Conservation (phyloP, 306 rosid species). For the Gillenia trifoliata region DNA sequence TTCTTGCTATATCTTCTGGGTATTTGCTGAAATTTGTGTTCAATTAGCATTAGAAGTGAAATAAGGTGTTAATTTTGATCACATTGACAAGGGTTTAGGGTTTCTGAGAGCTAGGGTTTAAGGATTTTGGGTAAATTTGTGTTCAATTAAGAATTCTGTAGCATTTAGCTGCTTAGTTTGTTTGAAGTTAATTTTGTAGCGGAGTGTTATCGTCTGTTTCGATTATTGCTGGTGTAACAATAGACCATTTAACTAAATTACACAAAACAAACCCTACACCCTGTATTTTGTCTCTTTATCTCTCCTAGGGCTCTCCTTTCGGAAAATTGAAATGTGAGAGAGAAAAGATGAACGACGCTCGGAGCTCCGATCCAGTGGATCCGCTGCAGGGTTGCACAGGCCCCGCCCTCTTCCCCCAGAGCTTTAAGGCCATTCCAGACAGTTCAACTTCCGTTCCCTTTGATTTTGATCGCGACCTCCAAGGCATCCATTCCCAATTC, state of each 20-base stretch:
- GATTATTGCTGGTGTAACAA: no score
- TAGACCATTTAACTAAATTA: background rate
- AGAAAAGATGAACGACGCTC: slow-evolving; percentile 28
- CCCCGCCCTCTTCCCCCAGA: slow-evolving; percentile 43
- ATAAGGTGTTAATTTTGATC: background rate
- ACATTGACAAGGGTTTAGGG: background rate
- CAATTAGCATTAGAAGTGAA: background rate
- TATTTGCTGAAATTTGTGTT: no score
- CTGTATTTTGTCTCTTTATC: background rate
- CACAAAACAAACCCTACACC: background rate
- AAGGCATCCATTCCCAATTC: slow-evolving; percentile 48
- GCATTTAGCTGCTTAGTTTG: background rate
- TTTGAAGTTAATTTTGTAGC: background rate
- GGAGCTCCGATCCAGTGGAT: slow-evolving; percentile 26
- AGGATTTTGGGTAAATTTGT: no score
- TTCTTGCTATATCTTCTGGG: background rate
- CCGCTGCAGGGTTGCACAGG: slow-evolving; percentile 56
- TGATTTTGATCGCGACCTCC: slow-evolving; percentile 36
- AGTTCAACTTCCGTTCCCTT: slow-evolving; percentile 22
- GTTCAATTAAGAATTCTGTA: no score
- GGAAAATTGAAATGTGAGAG: slow-evolving; percentile 6
- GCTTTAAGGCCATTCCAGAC: slow-evolving; percentile 10
- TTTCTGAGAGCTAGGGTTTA: background rate
- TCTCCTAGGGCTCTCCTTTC: slow-evolving; percentile 8
- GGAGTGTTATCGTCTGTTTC: background rate